A percentile compares a stretch with the other conserved stretches of the same genome.
These are phyloP conservation scores for Aspergillus pseudoglaucus DNA, from an alignment of 2,329 filamentous ascomycete genomes.

Conservation along the genomic window DNA sequence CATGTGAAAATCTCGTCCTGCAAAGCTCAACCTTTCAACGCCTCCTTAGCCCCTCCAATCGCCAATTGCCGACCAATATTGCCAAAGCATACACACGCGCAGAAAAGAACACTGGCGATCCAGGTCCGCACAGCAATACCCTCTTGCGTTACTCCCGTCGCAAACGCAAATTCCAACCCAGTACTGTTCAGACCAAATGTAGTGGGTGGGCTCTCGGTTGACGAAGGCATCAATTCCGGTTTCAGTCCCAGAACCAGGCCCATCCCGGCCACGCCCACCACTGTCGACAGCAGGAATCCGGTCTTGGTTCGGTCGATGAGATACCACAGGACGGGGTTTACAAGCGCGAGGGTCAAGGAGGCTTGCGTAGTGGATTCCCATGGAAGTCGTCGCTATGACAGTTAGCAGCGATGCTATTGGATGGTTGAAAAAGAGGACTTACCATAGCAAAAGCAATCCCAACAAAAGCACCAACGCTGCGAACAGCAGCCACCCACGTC, in stretches of 20 bases:
- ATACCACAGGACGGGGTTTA: conserved; percentile 93
- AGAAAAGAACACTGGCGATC: conserved; percentile 90
- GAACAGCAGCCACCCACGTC: conserved; percentile 64
- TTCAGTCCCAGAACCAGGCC: conserved; percentile 66
- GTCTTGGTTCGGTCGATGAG: conserved; percentile 83
- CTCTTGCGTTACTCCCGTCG: conserved; percentile 40
- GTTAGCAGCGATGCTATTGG: conserved; percentile 4
- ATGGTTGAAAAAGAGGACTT: conserved; percentile 35
- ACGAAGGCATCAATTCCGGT: conserved; percentile 69
- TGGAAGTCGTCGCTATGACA: conserved; percentile 67
- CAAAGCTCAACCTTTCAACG: not conserved
- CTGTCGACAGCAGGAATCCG: conserved; percentile 71
- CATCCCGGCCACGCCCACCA: conserved; percentile 69
- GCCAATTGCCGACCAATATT: conserved; percentile 82
- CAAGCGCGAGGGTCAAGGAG: conserved; percentile 78
- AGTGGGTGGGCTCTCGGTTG: conserved; percentile 39
- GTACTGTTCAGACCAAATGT: conserved; percentile 21
- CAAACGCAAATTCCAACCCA: conserved; percentile 25
- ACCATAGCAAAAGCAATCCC: conserved; percentile 78
- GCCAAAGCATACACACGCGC: conserved; percentile 90
- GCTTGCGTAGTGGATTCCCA: conserved; percentile 96
- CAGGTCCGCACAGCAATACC: conserved; percentile 65
- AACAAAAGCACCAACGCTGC: conserved; percentile 64
- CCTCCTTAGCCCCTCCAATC: conserved; percentile 34
- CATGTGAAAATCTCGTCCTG: not conserved